A percentile compares a stretch with the other conserved stretches of the same genome.
These are phyloP conservation scores for Centaurea solstitialis DNA, from an alignment of 129 eudicot species.

Conservation along the genomic window DNA sequence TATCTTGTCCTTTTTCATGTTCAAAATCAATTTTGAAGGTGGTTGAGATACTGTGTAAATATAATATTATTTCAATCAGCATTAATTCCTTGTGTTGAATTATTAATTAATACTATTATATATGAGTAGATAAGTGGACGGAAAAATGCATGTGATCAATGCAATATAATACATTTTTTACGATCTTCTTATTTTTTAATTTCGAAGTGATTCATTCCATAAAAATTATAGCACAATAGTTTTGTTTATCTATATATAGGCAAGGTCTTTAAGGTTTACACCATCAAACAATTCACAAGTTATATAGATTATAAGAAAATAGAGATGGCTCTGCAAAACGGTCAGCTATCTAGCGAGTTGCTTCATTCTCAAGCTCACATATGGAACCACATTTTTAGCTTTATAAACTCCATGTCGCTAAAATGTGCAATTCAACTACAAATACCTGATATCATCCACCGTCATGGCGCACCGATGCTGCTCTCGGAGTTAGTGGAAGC, in stretches of 20 bases:
- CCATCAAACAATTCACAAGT: not conserved
- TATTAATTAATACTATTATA: too few species aligned
- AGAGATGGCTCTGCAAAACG: constrained; percentile 12
- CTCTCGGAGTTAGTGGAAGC: constrained; percentile 29
- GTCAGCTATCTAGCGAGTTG: constrained; percentile 13
- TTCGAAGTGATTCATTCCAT: too few species aligned
- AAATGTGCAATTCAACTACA: constrained; percentile 41
- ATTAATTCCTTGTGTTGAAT: too few species aligned
- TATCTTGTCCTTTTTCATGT: too few species aligned
- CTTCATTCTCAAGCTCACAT: constrained; percentile 38
- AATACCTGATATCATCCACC: constrained; percentile 40
- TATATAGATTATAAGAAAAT: not conserved
- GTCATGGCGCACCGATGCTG: constrained; percentile 21
- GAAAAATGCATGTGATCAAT: too few species aligned
- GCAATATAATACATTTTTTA: too few species aligned
- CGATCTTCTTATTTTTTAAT: too few species aligned
- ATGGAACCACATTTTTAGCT: constrained; percentile 35
- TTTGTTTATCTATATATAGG: not conserved
- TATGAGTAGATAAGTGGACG: too few species aligned
- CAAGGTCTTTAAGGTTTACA: not conserved
- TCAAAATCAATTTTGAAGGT: too few species aligned
- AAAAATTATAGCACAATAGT: too few species aligned
- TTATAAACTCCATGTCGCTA: constrained; percentile 36
- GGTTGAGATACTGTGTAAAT: too few species aligned
- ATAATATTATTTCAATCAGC: too few species aligned